A percentile compares a stretch with the other conserved stretches of the same genome.
Evolutionary conservation across 371 early-diverging fungal species (phyloP).

Genomic region (Mortierella sp.): DNA sequence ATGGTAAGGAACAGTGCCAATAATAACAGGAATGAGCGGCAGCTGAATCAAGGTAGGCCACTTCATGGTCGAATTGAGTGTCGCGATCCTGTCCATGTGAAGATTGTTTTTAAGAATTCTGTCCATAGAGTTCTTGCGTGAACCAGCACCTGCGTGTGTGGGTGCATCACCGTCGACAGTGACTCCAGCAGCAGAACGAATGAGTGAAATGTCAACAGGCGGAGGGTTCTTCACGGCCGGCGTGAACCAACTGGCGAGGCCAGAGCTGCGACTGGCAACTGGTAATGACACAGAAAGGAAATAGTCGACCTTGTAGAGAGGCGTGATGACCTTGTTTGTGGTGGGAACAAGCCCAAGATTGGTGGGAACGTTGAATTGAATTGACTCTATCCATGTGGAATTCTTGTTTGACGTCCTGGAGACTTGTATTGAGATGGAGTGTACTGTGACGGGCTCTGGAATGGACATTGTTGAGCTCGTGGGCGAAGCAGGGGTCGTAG

Average conservation of each 20-base stretch:
- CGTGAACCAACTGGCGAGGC: constrained; percentile 52
- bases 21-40: constrained; percentile 38
- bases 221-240: constrained; percentile 29
- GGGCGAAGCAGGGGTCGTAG: constrained; percentile 7
- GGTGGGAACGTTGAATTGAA: constrained; percentile 33
- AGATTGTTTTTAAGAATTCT: constrained; percentile 31
- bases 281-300: constrained; percentile 38
- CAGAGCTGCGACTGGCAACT: constrained; percentile 29
- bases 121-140: constrained; percentile 33
- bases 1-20: constrained; percentile 42
- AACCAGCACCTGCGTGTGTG: not conserved
- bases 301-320: constrained; percentile 50
- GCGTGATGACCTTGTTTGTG: constrained; percentile 48
- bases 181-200: constrained; percentile 14
- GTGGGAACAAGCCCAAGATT: constrained; percentile 46
- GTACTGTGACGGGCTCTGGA: constrained; percentile 37
- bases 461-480: not conserved
- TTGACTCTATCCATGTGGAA: constrained; percentile 33
- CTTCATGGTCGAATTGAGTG: constrained; percentile 34
- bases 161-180: not conserved
- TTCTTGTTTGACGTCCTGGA: constrained; percentile 32
- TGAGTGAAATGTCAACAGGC: constrained; percentile 45
- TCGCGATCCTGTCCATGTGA: constrained; percentile 36
- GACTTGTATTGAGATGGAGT: constrained; percentile 29
- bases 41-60: constrained; percentile 49